A percentile compares a stretch with the other conserved stretches of the same genome.
These are phyloP conservation scores for Alternaria alternata DNA, from an alignment of 2,329 filamentous ascomycete species.

Conservation along the genomic window DNA sequence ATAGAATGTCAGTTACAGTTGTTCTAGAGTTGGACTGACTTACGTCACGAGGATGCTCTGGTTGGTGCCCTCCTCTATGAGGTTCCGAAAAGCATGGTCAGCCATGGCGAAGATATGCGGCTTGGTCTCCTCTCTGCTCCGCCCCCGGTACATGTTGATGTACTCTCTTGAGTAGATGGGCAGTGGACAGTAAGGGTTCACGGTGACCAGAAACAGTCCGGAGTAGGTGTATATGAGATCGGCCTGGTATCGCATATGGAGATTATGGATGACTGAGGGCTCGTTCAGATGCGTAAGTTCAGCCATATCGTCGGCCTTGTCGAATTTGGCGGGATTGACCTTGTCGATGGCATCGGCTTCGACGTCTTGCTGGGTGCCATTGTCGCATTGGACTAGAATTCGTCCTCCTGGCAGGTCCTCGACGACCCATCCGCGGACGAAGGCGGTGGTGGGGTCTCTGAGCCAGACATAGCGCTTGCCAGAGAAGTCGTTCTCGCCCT, in stretches of 20 bases:
- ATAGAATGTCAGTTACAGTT: slow-evolving; percentile 24
- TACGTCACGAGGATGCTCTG: slow-evolving; percentile 95
- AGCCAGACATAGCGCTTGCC: slow-evolving; percentile 99
- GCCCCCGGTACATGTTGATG: slow-evolving; percentile 96
- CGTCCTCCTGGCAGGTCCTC: slow-evolving; percentile 76
- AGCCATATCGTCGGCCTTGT: slow-evolving; percentile 99
- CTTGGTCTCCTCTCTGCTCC: slow-evolving; percentile 89
- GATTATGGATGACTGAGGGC: slow-evolving; percentile 95
- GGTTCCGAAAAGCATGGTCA: slow-evolving; percentile 92
- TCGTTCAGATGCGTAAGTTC: slow-evolving; percentile 98
- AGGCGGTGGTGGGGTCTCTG: slow-evolving; percentile 84
- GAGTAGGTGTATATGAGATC: slow-evolving; percentile 98
- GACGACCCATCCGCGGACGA: slow-evolving; percentile 90
- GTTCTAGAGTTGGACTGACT: slow-evolving; percentile 34
- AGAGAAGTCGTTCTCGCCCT: slow-evolving; percentile 98
- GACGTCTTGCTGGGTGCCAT: slow-evolving; percentile 92
- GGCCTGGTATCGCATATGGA: slow-evolving; percentile 92
- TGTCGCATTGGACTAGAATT: slow-evolving; percentile 89
- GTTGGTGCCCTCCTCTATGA: slow-evolving; percentile 93
- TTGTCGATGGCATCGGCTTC: slow-evolving; percentile 91
- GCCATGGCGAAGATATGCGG: slow-evolving; percentile 98
- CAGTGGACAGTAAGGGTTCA: slow-evolving; percentile 94
- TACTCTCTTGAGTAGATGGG: slow-evolving; percentile 98
- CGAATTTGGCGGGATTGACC: slow-evolving; percentile 98
- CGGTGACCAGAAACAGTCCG: slow-evolving; percentile 92